Evolutionary conservation across 176 grass and related monocot genomes (phyloP), one percentile per base, ranked within the genome.

Genomic region (Carex myosuroides): DNA sequence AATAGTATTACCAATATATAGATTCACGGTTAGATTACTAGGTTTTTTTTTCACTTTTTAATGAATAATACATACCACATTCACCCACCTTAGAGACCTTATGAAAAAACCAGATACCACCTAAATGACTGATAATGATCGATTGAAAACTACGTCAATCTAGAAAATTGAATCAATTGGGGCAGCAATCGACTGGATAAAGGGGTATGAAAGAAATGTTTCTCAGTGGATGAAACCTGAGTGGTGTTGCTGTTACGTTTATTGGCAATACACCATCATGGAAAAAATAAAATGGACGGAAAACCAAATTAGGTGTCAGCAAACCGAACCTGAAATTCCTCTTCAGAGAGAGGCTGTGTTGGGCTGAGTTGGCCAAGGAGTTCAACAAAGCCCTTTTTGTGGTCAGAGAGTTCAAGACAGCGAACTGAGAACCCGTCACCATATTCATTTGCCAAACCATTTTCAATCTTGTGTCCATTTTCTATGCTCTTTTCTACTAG

Each of bases 291-390:
- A 73, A 74, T 2, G 20, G 54, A 75, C 16, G 13, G 21, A 54
- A 54, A 76, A 54, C 13, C 21, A 26, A 52, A 29, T 52, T 74
- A 74, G 11, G 4, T 52, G 18, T 44, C n/a, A 52, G 21, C 9
- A 53, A 74, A 74, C 0, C 16, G 39, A 54, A 82, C 80, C 80
- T 82, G 48, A 83, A 98, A 93, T 81, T 93, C 91, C 54, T 84
- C 84, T 5, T 85, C 79, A 13, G 92, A 91, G 60, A 94, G 92
- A 14, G 87, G 89, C 22, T 62, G 82, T 79, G 85, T 87, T 12
- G 88, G 33, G 69, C 91, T 90, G 80, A 97, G 88, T 88, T 97
- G 92, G 2, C 90, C 83, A 11, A 97, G 92, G 52, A 97, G 94
- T 24, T 78, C 1, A 0, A 97, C 57, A 63, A 97, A 94, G 0